Percentiles rank a stretch among this genome's conserved stretches.
These are phyloP conservation scores for Coemansia sp. DNA, from an alignment of 192 early-diverging fungal genomes.

Conservation along the genomic window DNA sequence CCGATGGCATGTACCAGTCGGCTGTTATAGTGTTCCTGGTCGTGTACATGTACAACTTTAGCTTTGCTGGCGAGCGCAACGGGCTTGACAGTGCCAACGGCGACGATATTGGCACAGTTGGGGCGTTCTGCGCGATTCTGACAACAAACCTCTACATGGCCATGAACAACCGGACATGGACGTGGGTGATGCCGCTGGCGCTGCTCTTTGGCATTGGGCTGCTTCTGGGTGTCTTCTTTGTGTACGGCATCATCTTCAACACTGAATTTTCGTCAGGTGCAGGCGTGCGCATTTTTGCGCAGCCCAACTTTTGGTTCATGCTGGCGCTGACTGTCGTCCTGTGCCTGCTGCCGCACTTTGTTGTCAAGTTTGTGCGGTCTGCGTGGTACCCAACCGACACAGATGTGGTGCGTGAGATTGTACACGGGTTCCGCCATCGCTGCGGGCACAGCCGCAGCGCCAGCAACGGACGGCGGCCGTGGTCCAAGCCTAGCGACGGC, in stretches of 20 bases:
- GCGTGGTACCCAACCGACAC: conserved; percentile 77
- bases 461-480: neutral
- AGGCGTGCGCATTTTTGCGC: conserved; percentile 58
- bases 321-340: conserved; percentile 57
- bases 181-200: conserved; percentile 62
- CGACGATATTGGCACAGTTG: conserved; percentile 65
- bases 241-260: conserved; percentile 63
- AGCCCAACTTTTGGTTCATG: conserved; percentile 68
- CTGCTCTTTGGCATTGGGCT: conserved; percentile 46
- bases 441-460: neutral
- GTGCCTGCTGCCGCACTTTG: conserved; percentile 74
- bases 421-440: conserved; percentile 40
- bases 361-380: conserved; percentile 64
- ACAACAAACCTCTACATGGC: conserved; percentile 79
- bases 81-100: conserved; percentile 58
- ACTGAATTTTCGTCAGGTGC: conserved; percentile 57
- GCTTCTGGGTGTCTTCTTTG: conserved; percentile 55
- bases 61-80: conserved; percentile 49
- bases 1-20: conserved; percentile 74
- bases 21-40: conserved; percentile 64
- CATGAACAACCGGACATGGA: conserved; percentile 72
- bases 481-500: conserved; percentile 5
- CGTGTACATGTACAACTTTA: conserved; percentile 56
- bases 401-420: conserved; percentile 81
- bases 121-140: conserved; percentile 69